Base-by-base conservation (phyloP, 495 filamentous ascomycete species). In the Neurospora pannonica region DNA sequence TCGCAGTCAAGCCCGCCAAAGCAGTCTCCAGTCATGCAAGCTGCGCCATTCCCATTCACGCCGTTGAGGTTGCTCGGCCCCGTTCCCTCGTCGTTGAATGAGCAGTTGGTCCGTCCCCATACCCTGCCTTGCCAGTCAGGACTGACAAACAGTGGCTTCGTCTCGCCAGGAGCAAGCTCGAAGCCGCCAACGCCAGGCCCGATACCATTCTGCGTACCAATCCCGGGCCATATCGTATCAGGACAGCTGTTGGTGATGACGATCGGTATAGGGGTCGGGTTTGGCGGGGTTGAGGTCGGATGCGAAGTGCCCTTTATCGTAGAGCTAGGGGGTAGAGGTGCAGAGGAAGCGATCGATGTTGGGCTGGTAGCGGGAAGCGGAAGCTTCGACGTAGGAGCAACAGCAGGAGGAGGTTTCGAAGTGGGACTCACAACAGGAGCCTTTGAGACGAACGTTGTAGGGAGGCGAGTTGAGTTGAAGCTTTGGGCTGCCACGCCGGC, bases 31-130 rank as follows among this genome's bases (percentile, higher is more conserved):
- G 92, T 92, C 70, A 82, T 75, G 79, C 93, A 95, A n/a, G 91
- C 88, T 28, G 83, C 82, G 17, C 82, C 90, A 24, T 83, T 82
- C 34, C 84, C 83, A 78, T 89, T 87, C 74, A 92, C 80, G 71
- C 86, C 86, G 31, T 79, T 81, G 37, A 84, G 84, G 74, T 84
- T 84, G 48, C 77, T 80, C 37, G 88, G 84, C 19, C 82, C 87
- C 40, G 83, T 88, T 5, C 89, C 90, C 31, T 85, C 85, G 31
- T 80, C 81, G 79, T 89, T 88, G 79, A 92, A 92, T 54, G 86
- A 92, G 84, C 93, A 95, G 80, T 95, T 95, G 31, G 93, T 94
- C 71, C 93, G 84, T 24, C 90, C 93, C 93, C 93, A 95, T 17
- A 95, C 84, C 48, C 93, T 88, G 6, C 93, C 93, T 75, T 92